Conservation (phyloP, 2,329 filamentous ascomycete species). For the Aspergillus oerlinghausenensis region DNA sequence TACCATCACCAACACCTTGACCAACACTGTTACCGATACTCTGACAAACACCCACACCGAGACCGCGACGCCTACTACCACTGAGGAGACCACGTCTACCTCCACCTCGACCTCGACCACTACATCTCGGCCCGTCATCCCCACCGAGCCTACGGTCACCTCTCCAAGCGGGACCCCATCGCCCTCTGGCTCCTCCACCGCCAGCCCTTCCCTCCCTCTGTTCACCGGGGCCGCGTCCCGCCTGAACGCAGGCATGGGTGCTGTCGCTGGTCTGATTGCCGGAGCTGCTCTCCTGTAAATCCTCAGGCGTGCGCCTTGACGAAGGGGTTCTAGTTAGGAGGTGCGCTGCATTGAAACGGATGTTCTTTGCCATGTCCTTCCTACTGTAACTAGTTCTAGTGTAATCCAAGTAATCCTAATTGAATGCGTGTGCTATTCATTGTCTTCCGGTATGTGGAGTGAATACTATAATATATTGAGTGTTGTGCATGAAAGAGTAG, state of each 20-base stretch:
- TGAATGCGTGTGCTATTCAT: not conserved
- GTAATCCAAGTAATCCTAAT: not conserved
- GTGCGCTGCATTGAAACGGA: no score
- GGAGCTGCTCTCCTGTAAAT: constrained; percentile 2
- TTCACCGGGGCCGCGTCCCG: constrained; percentile 2
- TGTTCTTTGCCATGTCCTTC: not conserved
- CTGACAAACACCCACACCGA: not conserved
- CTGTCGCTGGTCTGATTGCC: constrained; percentile 2
- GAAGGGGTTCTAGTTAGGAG: no score
- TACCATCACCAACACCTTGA: constrained; percentile 1
- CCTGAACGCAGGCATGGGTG: constrained; percentile 1
- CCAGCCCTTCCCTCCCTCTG: not conserved
- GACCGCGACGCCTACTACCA: not conserved
- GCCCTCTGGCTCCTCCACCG: not conserved
- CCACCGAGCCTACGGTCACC: not conserved
- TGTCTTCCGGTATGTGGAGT: no score
- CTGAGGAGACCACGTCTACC: not conserved
- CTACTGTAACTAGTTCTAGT: not conserved
- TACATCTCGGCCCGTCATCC: not conserved
- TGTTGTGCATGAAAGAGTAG: no score
- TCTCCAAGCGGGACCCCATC: not conserved
- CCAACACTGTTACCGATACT: not conserved
- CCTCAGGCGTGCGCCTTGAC: no score
- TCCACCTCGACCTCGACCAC: not conserved
- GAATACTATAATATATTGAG: no score